A percentile compares a stretch with the other conserved stretches of the same genome.
phyloP scores from a whole-genome alignment of 352 stramenopile genomes.

The Pythium oligandrum region DNA sequence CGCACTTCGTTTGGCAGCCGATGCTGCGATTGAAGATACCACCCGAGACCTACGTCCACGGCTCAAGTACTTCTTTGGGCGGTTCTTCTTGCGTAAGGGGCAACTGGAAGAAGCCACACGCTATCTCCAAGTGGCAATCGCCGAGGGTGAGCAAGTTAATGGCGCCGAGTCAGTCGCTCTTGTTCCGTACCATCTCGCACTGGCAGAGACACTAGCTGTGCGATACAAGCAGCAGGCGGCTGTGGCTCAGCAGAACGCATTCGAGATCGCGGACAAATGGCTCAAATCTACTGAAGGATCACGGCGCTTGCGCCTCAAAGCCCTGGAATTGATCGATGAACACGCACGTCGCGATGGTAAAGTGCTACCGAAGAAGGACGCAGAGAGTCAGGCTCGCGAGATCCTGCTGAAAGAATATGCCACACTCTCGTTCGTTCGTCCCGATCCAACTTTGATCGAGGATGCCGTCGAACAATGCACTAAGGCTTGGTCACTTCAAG shows the following conservation, averaged over 20 bases:
- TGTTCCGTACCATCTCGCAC: constrained; percentile 49
- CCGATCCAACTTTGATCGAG: constrained; percentile 35
- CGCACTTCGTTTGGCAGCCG: constrained; percentile 4
- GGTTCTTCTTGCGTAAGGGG: constrained; percentile 44
- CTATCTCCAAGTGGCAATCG: constrained; percentile 41
- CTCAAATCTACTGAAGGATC: constrained; percentile 44
- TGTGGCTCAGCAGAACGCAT: constrained; percentile 38
- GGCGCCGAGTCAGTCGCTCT: constrained; percentile 23
- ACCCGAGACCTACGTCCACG: constrained; percentile 26
- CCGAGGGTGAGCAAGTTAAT: constrained; percentile 31
- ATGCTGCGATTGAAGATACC: constrained; percentile 16
- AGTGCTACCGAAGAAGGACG: constrained; percentile 47
- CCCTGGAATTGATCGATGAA: constrained; percentile 33
- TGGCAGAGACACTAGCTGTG: constrained; percentile 45
- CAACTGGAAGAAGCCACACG: constrained; percentile 53
- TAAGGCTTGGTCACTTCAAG: constrained; percentile 59
- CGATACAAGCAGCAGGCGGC: constrained; percentile 46
- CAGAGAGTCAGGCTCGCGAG: constrained; percentile 31
- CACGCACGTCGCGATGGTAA: constrained; percentile 8
- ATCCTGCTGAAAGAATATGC: constrained; percentile 38
- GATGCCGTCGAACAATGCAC: constrained; percentile 62
- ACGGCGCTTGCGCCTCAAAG: constrained; percentile 32
- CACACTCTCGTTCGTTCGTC: constrained; percentile 17
- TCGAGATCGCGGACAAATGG: constrained; percentile 42
- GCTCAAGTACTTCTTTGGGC: constrained; percentile 45